Percentiles rank a stretch among this genome's conserved stretches.
Evolutionary conservation across 352 stramenopile genomes (phyloP).

Genomic region (Globisporangium nunn): DNA sequence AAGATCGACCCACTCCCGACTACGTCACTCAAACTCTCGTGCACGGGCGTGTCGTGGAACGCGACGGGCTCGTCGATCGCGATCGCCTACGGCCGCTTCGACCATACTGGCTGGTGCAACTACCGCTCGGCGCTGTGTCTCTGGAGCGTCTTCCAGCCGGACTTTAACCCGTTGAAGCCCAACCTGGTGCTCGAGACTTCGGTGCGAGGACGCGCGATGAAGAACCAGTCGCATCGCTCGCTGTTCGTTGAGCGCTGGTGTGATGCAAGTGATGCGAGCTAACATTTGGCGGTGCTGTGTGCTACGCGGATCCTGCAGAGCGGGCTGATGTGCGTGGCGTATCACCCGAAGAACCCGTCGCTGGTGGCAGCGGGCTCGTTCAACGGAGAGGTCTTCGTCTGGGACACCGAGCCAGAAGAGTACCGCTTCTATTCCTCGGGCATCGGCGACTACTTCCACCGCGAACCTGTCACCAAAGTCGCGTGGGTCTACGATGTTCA

Average conservation of each 20-base stretch:
- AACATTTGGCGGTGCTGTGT: background rate
- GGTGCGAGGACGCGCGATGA: slow-evolving; percentile 18
- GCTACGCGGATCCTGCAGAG: slow-evolving; percentile 26
- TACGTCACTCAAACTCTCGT: slow-evolving; percentile 56
- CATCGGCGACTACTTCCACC: slow-evolving; percentile 88
- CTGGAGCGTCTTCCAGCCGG: slow-evolving; percentile 80
- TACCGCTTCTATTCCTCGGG: slow-evolving; percentile 61
- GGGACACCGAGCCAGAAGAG: slow-evolving; percentile 64
- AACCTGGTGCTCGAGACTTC: slow-evolving; percentile 74
- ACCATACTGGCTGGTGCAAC: slow-evolving; percentile 85
- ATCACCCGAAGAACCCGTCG: slow-evolving; percentile 76
- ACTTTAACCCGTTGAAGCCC: slow-evolving; percentile 59
- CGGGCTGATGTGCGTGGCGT: slow-evolving; percentile 84
- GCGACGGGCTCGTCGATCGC: slow-evolving; percentile 73
- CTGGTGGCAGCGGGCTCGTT: slow-evolving; percentile 81
- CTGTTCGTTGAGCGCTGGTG: background rate
- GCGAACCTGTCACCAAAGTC: slow-evolving; percentile 80
- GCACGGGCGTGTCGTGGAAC: slow-evolving; percentile 85
- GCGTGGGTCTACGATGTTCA: slow-evolving; percentile 74
- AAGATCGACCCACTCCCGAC: slow-evolving; percentile 8
- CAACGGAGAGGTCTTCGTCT: slow-evolving; percentile 83
- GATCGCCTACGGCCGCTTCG: slow-evolving; percentile 79
- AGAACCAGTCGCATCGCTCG: background rate
- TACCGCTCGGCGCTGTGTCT: slow-evolving; percentile 79
- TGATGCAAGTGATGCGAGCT: background rate